Conservation (phyloP, 768 basidiomycete species). For the Boletus tylopilopsis region DNA sequence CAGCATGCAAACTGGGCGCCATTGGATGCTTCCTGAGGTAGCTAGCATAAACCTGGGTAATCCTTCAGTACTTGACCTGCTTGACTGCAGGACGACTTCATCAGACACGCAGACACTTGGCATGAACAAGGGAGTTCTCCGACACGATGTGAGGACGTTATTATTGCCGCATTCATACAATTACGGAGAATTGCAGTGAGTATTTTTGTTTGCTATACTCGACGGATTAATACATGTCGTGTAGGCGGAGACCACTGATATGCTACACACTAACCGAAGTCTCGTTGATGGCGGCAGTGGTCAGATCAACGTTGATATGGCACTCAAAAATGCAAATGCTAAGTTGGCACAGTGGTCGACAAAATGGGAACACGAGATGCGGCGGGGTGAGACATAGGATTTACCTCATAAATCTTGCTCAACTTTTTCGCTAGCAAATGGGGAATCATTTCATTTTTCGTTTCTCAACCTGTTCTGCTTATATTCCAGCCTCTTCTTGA, state of each 20-base stretch:
- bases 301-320: conserved; percentile 71
- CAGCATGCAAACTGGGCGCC: conserved; percentile 80
- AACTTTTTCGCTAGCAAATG: conserved; percentile 46
- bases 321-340: conserved; percentile 67
- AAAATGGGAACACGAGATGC: conserved; percentile 72
- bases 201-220: conserved; percentile 4
- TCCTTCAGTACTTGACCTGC: conserved; percentile 9
- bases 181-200: conserved; percentile 77
- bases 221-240: conserved; percentile 1
- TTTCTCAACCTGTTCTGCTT: conserved; percentile 74
- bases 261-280: conserved; percentile 56
- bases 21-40: conserved; percentile 85
- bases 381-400: conserved; percentile 44
- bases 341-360: conserved; percentile 72
- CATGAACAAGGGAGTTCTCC: conserved; percentile 53
- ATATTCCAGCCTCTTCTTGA: conserved; percentile 77
- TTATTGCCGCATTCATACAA: conserved; percentile 73
- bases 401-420: not conserved
- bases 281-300: conserved; percentile 40
- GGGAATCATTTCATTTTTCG: conserved; percentile 71
- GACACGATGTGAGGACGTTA: conserved; percentile 74
- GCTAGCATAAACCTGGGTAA: not conserved
- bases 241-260: conserved; percentile 77
- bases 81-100: conserved; percentile 55
- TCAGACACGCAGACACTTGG: conserved; percentile 67